phyloP scores from a whole-genome alignment of 2,329 filamentous ascomycete species.

The Venturia aucupariae region DNA sequence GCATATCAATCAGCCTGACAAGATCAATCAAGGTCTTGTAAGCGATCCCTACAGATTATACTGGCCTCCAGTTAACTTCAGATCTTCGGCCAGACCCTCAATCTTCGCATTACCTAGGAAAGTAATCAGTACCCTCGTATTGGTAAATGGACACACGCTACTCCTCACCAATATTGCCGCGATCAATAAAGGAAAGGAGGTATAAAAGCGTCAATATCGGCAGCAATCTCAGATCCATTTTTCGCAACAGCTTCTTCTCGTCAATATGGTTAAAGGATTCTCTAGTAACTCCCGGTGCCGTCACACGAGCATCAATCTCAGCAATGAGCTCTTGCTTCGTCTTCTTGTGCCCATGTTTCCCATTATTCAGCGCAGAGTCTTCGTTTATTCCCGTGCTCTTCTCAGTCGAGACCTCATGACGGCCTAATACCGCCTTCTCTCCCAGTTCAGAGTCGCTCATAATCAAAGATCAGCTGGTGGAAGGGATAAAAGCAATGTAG shows the following conservation, averaged over 20 bases:
- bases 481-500: background rate
- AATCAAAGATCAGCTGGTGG: background rate
- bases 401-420: background rate
- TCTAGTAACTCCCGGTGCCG: constrained; percentile 21
- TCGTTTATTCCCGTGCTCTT: background rate
- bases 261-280: constrained; percentile 29
- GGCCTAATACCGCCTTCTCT: background rate
- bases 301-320: constrained; percentile 23
- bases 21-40: background rate
- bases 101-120: constrained; percentile 14
- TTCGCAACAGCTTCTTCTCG: constrained; percentile 32
- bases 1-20: background rate
- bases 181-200: constrained; percentile 15
- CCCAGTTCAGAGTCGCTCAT: constrained; percentile 1
- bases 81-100: constrained; percentile 14
- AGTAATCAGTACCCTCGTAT: background rate
- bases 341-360: background rate
- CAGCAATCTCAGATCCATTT: constrained; percentile 16
- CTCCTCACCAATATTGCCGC: constrained; percentile 13
- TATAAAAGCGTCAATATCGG: constrained; percentile 15
- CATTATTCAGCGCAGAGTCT: background rate
- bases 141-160: background rate
- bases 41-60: constrained; percentile 9
- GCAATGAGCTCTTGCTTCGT: constrained; percentile 18
- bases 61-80: constrained; percentile 11